These are phyloP conservation scores for Trichoderma sp. DNA, from an alignment of 2,329 filamentous ascomycete genomes.

Conservation along the genomic window DNA sequence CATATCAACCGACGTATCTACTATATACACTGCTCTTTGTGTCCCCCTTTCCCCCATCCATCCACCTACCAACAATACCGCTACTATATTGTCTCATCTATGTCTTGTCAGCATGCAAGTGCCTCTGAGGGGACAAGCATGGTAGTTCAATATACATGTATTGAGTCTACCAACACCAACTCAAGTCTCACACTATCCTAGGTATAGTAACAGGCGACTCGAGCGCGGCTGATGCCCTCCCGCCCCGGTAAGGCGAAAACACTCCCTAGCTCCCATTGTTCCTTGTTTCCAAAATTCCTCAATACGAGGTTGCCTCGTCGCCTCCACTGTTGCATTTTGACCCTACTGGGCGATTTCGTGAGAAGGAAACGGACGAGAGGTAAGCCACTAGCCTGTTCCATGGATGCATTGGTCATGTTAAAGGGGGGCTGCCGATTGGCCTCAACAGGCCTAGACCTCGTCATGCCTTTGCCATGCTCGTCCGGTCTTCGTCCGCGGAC, in stretches of 20 bases:
- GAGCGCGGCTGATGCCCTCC: not conserved
- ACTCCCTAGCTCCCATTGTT: not conserved
- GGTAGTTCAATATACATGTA: not conserved
- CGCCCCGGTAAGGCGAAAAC: not conserved
- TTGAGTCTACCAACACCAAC: not conserved
- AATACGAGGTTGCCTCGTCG: not conserved
- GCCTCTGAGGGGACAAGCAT: not conserved
- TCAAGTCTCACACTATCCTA: not conserved
- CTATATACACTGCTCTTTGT: not conserved
- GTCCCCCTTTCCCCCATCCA: not conserved
- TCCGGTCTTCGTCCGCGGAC: not conserved
- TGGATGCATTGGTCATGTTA: conserved; percentile 16
- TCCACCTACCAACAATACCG: too few relatives aligned
- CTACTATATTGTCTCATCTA: not conserved
- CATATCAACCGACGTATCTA: not conserved
- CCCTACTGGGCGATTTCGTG: not conserved
- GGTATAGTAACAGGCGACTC: not conserved
- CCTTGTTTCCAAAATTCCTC: not conserved
- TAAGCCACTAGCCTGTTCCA: not conserved
- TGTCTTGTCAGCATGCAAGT: not conserved
- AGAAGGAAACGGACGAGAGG: not conserved
- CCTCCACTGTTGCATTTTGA: not conserved
- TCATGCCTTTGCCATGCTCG: not conserved
- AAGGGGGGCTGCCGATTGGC: not conserved
- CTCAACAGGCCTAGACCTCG: not conserved